Conservation (phyloP, 1,139 yeast genomes). For the Geotrichum fermentans region DNA sequence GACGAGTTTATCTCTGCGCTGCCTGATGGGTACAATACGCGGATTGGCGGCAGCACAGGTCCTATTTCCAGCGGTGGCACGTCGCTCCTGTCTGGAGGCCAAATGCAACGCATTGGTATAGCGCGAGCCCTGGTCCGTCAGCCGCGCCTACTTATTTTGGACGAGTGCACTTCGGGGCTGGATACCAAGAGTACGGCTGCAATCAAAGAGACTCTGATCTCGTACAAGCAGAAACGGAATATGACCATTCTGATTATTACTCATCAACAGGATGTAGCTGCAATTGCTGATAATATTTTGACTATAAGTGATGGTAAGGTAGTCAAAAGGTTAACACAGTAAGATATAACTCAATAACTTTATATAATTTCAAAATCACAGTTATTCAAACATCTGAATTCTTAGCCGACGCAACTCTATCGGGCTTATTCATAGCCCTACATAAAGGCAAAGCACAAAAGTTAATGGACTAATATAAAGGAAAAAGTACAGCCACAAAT, state of each 20-base stretch:
- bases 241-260: slow-evolving; percentile 79
- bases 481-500: too few species aligned
- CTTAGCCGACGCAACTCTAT: too few species aligned
- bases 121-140: slow-evolving; percentile 67
- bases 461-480: too few species aligned
- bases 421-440: too few species aligned
- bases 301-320: slow-evolving; percentile 13
- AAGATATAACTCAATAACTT: neutral
- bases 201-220: slow-evolving; percentile 38
- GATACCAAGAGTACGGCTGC: slow-evolving; percentile 53
- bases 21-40: slow-evolving; percentile 43
- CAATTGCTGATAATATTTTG: slow-evolving; percentile 36
- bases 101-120: slow-evolving; percentile 78
- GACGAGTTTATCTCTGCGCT: slow-evolving; percentile 36
- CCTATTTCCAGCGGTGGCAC: slow-evolving; percentile 33
- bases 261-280: slow-evolving; percentile 74
- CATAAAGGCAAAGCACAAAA: too few species aligned
- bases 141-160: slow-evolving; percentile 58
- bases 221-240: slow-evolving; percentile 50
- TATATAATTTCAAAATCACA: neutral
- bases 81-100: slow-evolving; percentile 66
- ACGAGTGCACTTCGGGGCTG: slow-evolving; percentile 71
- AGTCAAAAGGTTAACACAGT: neutral
- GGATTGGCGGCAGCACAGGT: slow-evolving; percentile 42
- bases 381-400: neutral